Percentiles rank a stretch among this genome's conserved stretches.
These are phyloP conservation scores for Populus hybrid DNA, from an alignment of 441 rosid genomes.

Conservation along the genomic window DNA sequence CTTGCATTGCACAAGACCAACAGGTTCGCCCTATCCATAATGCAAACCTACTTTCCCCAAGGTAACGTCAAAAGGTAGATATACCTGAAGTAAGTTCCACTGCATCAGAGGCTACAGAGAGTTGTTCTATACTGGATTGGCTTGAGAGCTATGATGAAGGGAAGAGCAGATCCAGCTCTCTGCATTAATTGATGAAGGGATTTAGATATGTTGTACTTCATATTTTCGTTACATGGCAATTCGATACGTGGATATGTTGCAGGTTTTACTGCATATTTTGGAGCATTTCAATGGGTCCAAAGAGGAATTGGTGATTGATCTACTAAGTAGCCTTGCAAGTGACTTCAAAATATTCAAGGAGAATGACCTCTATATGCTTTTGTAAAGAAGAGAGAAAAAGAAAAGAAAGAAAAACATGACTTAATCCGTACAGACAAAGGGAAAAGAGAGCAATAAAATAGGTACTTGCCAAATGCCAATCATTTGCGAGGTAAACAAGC, in stretches of 20 bases:
- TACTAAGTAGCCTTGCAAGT: slow-evolving; percentile 30
- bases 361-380: slow-evolving; percentile 31
- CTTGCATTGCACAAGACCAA: background rate
- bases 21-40: background rate
- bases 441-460: background rate
- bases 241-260: slow-evolving; percentile 18
- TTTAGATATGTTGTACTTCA: background rate
- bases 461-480: background rate
- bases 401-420: background rate
- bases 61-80: slow-evolving; percentile 35
- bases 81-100: slow-evolving; percentile 13
- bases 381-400: slow-evolving; percentile 18
- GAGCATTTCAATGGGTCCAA: slow-evolving; percentile 32
- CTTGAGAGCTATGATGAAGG: slow-evolving; percentile 37
- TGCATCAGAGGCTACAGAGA: slow-evolving; percentile 27
- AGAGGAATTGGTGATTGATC: slow-evolving; percentile 29
- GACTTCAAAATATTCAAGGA: slow-evolving; percentile 40
- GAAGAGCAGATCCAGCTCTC: slow-evolving; percentile 18
- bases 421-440: background rate
- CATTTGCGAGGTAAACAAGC: background rate
- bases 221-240: background rate
- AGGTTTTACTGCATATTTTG: slow-evolving; percentile 38
- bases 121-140: slow-evolving; percentile 25
- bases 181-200: background rate
- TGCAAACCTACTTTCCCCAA: slow-evolving; percentile 11